Evolutionary conservation across 148 eudicot genomes (phyloP), one percentile per base, ranked within the genome.

Genomic region (Chenopodium formosanum): DNA sequence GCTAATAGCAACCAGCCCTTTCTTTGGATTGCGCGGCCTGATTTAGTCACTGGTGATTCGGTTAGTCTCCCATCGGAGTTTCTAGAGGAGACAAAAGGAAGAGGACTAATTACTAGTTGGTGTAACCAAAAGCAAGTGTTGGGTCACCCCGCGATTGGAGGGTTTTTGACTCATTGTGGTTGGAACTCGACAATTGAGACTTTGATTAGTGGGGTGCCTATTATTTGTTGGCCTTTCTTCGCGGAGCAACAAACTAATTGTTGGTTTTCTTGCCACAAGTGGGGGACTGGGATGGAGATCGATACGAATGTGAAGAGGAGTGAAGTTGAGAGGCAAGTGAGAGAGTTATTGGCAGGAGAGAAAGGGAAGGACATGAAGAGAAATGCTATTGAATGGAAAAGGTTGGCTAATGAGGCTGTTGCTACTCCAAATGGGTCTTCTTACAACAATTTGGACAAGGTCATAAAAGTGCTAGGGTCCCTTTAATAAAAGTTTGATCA

Each of bases 201-300:
- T 46, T 53, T 86, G 2, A 56, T 46, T 14, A 77, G 74, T 17
- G 88, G 84, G 22, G 86, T 83, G 74, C 83, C 88, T 37, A 73
- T 86, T 77, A 60, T 83, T 7, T 86, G 83, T 20, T 86, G 88
- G 88, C 88, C 88, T 25, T 86, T 83, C 66, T 86, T 86, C 32
- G 82, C 84, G 0, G 88, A 86, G 14, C 88, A 83, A 40, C 86
- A 77, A n/a, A 80, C 86, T 1, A 86, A 83, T 63, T 78, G 88
- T 70, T 83, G 88, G 88, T 83, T 34, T 74, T 73, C 79, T 37
- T 81, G 88, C 64, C 73, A 1, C 0, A 83, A 83, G n/a, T 83
- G 84, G 86, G 84, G 86, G 16, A 77, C 75, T 0, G 88, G 84
- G 14, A 83, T 86, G 79, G 88, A 86, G 67, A 83, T 86, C 7